A percentile compares a stretch with the other conserved stretches of the same genome.
Evolutionary conservation across 495 filamentous ascomycete genomes (phyloP).

Genomic region (Neurospora tetrasperma): DNA sequence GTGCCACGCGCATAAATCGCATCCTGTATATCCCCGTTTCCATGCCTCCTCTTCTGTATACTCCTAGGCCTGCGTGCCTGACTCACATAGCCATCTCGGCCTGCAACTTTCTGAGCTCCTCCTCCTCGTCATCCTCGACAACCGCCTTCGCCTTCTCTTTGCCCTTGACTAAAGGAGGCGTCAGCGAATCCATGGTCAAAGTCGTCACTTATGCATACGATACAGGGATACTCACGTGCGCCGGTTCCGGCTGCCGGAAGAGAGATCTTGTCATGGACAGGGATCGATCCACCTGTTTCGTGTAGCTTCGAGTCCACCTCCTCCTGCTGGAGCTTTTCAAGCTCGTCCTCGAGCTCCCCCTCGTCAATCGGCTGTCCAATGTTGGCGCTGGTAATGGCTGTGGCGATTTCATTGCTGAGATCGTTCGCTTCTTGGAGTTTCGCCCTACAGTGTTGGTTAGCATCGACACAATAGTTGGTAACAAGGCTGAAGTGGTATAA

Average conservation of each 20-base stretch:
- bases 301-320: slow-evolving; percentile 91
- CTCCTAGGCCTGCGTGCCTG: not conserved
- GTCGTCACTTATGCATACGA: not conserved
- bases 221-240: slow-evolving; percentile 52
- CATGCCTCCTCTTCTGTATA: slow-evolving; percentile 3
- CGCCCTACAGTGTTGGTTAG: slow-evolving; percentile 53
- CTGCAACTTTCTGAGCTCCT: slow-evolving; percentile 84
- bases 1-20: not conserved
- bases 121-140: slow-evolving; percentile 91
- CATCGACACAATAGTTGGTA: not conserved
- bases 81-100: slow-evolving; percentile 91
- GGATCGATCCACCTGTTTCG: slow-evolving; percentile 58
- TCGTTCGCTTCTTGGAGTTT: slow-evolving; percentile 85
- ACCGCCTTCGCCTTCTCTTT: slow-evolving; percentile 42
- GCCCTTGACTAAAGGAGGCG: slow-evolving; percentile 41
- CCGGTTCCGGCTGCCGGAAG: slow-evolving; percentile 62
- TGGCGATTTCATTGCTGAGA: slow-evolving; percentile 83
- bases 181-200: slow-evolving; percentile 15
- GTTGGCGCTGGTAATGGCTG: slow-evolving; percentile 64
- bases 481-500: not conserved
- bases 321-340: slow-evolving; percentile 72
- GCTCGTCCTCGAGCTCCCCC: slow-evolving; percentile 67
- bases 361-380: slow-evolving; percentile 73
- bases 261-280: slow-evolving; percentile 58
- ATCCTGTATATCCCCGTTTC: not conserved